Percentiles rank a stretch among this genome's conserved stretches.
phyloP scores from a whole-genome alignment of 2,329 filamentous ascomycete species.

The Pseudopyrenochaeta lycopersici region DNA sequence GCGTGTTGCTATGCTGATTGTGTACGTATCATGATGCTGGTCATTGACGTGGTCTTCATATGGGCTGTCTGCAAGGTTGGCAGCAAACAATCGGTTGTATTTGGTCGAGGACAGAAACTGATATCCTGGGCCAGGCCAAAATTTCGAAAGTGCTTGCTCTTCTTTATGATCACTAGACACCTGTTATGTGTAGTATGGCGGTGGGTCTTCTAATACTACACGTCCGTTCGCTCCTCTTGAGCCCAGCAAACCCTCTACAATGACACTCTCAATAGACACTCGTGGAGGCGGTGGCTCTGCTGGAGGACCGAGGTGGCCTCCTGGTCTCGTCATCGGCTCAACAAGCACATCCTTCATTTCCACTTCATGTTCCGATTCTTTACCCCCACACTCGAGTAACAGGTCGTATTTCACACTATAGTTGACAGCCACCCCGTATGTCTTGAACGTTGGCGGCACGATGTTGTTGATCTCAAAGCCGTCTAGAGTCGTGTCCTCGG shows the following conservation, averaged over 20 bases:
- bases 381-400: constrained; percentile 27
- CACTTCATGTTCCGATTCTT: constrained; percentile 26
- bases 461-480: constrained; percentile 21
- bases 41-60: too few relatives aligned
- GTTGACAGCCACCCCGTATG: constrained; percentile 22
- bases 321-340: constrained; percentile 25
- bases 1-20: too few relatives aligned
- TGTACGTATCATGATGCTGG: too few relatives aligned
- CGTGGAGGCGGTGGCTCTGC: constrained; percentile 12
- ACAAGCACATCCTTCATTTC: constrained; percentile 20
- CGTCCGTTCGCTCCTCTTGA: not conserved
- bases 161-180: too few relatives aligned
- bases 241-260: constrained; percentile 2
- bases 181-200: constrained; percentile 2
- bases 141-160: too few relatives aligned
- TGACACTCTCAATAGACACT: constrained; percentile 9
- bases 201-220: constrained; percentile 1
- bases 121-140: too few relatives aligned
- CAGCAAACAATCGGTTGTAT: too few relatives aligned
- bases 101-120: too few relatives aligned
- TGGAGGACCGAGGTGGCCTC: constrained; percentile 25
- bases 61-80: too few relatives aligned
- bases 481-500: constrained; percentile 10
- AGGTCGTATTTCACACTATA: constrained; percentile 29
- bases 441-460: constrained; percentile 27